Base-by-base conservation (phyloP, 192 early-diverging fungal genomes). In the Chytriomyces hyalinus region DNA sequence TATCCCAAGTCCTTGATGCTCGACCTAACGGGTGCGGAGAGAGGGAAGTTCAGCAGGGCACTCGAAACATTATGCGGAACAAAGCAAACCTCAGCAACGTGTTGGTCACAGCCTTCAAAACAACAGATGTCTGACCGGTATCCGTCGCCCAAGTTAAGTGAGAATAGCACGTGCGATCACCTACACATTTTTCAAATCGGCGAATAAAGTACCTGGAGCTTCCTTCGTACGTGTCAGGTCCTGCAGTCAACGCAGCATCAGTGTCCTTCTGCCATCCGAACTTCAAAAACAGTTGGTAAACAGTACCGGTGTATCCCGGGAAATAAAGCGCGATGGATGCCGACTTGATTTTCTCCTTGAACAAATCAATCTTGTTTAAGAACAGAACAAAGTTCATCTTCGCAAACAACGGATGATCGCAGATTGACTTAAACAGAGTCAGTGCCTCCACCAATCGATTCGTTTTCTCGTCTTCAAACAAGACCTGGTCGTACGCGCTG, bases 331-430 rank as follows among this genome's bases (percentile, higher is more conserved):
- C 83, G 26, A 91, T 79, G 53, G 83, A 53, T 22, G 79, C 79
- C 8, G 68, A 61, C 7, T 66, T 67, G 11, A 91, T 70, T 63
- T 91, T 91, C 26, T 82, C 68, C 60, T 88, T 85, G 61, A 91
- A 83, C 36, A 91, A 78, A 73, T 91, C 90, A 46, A 91, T 90
- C 76, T 91, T 91, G 76, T 91, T 91, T 53, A 91, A 60, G 79
- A 91, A 91, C 36, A 91, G 48, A 22, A 91, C 90, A 65, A 91
- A 85, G 9, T 80, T 80, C 2, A 86, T 91, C 26, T 78, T 63
- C n/a, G 60, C 59, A 70, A 82, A 80, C 17, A 89, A 82, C 7
- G 84, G 69, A 49, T 82, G 78, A 48, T 82, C 81, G 77, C 76
- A 78, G 47, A 82, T 82, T 4, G 69, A 73, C 7, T 26, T 22